Conservation (phyloP, 371 early-diverging fungal genomes). For the Encephalitozoon romaleae region DNA sequence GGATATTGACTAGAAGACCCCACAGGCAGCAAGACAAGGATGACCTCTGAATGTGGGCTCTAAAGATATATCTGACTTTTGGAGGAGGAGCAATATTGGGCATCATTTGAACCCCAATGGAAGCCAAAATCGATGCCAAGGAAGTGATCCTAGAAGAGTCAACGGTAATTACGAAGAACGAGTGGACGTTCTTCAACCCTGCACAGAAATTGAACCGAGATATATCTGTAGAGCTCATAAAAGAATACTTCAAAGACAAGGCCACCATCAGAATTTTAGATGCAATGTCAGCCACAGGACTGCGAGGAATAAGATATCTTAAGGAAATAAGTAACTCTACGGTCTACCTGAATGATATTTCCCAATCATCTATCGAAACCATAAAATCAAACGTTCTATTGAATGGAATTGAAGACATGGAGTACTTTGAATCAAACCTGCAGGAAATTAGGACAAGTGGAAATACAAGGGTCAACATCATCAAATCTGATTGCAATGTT, state of each 20-base stretch:
- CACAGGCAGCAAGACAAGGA: not conserved
- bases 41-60: not conserved
- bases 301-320: constrained; percentile 91
- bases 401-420: constrained; percentile 70
- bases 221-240: constrained; percentile 63
- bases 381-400: constrained; percentile 75
- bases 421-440: constrained; percentile 56
- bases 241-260: constrained; percentile 42
- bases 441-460: not conserved
- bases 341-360: constrained; percentile 85
- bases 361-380: constrained; percentile 73
- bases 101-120: not conserved
- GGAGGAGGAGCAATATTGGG: not conserved
- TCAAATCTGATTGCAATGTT: constrained; percentile 57
- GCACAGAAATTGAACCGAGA: constrained; percentile 92
- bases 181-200: constrained; percentile 87
- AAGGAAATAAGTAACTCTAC: constrained; percentile 75
- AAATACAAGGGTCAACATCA: constrained; percentile 22
- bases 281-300: constrained; percentile 91
- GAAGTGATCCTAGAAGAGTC: constrained; percentile 23
- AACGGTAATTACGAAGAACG: constrained; percentile 36
- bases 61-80: not conserved
- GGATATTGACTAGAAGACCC: not conserved
- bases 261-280: constrained; percentile 73
- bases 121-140: not conserved